Evolutionary conservation across 108 stramenopile genomes (phyloP).

Genomic region (Seminavis robusta): DNA sequence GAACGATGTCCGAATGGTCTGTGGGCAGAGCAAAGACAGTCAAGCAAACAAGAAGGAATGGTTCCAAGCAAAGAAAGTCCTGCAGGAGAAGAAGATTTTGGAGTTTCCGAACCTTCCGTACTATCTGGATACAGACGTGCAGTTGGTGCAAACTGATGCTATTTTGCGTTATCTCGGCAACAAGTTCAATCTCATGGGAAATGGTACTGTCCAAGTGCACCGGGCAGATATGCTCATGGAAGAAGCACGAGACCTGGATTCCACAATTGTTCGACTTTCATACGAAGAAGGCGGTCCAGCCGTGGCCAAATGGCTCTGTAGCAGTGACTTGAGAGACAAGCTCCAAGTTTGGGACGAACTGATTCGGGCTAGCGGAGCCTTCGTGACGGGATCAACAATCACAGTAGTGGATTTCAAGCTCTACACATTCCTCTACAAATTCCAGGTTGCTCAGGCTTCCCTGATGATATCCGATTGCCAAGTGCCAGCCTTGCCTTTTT

Average conservation of each 20-base stretch:
- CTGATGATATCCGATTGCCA: neutral
- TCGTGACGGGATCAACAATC: constrained; percentile 9
- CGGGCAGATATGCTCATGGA: constrained; percentile 12
- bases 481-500: no score
- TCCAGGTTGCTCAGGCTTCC: constrained; percentile 1
- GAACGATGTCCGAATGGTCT: constrained; percentile 19
- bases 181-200: constrained; percentile 10
- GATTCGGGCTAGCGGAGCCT: neutral
- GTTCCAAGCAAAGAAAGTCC: constrained; percentile 11
- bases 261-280: neutral
- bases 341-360: neutral
- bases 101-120: constrained; percentile 27
- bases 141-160: constrained; percentile 10
- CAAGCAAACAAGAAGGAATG: constrained; percentile 8
- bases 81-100: constrained; percentile 4
- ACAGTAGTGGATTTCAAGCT: constrained; percentile 22
- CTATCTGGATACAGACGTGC: constrained; percentile 9
- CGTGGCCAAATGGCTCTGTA: constrained; percentile 9
- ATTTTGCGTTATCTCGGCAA: constrained; percentile 21
- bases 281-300: constrained; percentile 11
- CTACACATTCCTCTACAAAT: constrained; percentile 16
- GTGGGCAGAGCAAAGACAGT: constrained; percentile 1
- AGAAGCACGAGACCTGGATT: constrained; percentile 17
- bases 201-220: constrained; percentile 3
- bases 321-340: neutral